Conservation (phyloP, 2,329 filamentous ascomycete genomes). For the Sphaerulina populicola region DNA sequence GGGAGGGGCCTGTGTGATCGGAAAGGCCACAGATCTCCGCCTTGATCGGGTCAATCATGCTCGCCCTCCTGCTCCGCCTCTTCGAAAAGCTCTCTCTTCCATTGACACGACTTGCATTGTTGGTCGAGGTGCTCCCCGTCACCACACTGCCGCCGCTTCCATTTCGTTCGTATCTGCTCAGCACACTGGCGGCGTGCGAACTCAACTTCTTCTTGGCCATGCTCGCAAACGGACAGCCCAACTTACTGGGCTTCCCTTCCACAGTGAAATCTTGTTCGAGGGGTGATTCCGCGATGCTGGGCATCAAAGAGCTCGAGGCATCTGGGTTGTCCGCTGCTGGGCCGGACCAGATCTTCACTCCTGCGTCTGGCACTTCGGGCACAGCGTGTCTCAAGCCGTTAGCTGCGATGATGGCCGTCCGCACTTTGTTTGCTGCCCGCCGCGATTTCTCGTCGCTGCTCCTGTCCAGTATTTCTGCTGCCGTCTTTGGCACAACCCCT, state of each 20-base stretch:
- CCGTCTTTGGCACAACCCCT: conserved; percentile 15
- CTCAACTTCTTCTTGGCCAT: conserved; percentile 37
- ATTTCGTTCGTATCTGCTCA: conserved; percentile 32
- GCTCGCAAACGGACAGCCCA: conserved; percentile 72
- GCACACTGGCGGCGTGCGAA: conserved; percentile 35
- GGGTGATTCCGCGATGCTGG: conserved; percentile 35
- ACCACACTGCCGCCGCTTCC: conserved; percentile 14
- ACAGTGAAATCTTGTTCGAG: conserved; percentile 89
- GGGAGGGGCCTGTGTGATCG: conserved; percentile 18
- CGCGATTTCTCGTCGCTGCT: conserved; percentile 10
- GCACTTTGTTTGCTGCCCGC: conserved; percentile 32
- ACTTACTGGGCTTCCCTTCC: conserved; percentile 65
- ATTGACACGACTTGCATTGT: conserved; percentile 31
- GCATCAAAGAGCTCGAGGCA: conserved; percentile 32
- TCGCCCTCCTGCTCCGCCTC: conserved; percentile 25
- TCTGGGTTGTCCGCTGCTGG: conserved; percentile 34
- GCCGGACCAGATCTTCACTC: conserved; percentile 31
- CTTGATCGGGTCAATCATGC: conserved; percentile 32
- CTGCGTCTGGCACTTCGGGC: conserved; percentile 8
- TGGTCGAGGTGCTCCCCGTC: conserved; percentile 25
- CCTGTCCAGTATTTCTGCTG: conserved; percentile 30
- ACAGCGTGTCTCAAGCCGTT: conserved; percentile 17
- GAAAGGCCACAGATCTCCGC: conserved; percentile 33
- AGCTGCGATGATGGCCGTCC: conserved; percentile 29
- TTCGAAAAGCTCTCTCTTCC: conserved; percentile 38